phyloP scores from a whole-genome alignment of 371 early-diverging fungal genomes.

The Mycotypha africana region DNA sequence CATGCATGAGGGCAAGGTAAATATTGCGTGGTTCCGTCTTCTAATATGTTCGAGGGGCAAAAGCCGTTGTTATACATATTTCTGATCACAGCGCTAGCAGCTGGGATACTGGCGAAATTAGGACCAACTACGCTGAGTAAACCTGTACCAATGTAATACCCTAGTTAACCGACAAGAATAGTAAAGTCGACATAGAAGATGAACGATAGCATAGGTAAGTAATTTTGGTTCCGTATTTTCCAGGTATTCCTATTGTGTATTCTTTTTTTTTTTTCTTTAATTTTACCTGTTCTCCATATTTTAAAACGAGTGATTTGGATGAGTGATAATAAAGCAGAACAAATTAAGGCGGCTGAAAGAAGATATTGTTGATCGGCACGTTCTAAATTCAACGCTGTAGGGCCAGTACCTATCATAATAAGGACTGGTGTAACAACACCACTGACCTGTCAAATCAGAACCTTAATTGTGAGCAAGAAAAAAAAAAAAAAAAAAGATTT shows the following conservation, averaged over 20 bases:
- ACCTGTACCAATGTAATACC: conserved; percentile 52
- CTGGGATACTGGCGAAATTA: conserved; percentile 50
- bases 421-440: conserved; percentile 58
- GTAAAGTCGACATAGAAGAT: background rate
- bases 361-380: conserved; percentile 45
- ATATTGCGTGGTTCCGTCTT: conserved; percentile 38
- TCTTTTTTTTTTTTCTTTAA: no score
- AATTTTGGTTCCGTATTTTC: no score
- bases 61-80: conserved; percentile 41
- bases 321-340: conserved; percentile 47
- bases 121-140: conserved; percentile 53
- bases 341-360: conserved; percentile 55
- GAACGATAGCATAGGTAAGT: background rate
- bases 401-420: conserved; percentile 49
- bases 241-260: no score
- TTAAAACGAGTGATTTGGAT: conserved; percentile 59
- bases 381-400: conserved; percentile 41
- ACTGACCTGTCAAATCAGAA: conserved; percentile 41
- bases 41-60: conserved; percentile 35
- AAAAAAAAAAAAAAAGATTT: background rate
- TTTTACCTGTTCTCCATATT: conserved; percentile 32
- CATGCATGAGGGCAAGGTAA: conserved; percentile 52
- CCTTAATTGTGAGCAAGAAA: no score
- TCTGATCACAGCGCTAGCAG: conserved; percentile 28
- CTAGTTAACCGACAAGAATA: no score